These are phyloP conservation scores for Eucommia ulmoides DNA, from an alignment of 257 asterid genomes.

Conservation along the genomic window DNA sequence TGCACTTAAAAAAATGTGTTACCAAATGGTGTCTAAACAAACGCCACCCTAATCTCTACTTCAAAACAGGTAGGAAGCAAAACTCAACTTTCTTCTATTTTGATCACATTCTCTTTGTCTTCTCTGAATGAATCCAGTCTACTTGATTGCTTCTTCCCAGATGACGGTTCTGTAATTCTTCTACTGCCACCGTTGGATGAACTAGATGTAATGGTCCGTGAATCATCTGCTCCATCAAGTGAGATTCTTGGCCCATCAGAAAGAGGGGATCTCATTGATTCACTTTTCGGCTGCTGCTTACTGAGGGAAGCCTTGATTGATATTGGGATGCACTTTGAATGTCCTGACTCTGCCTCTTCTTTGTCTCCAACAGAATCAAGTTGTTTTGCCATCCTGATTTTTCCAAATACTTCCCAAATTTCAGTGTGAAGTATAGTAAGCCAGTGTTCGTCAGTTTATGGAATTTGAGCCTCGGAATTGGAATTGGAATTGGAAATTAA, in stretches of 20 bases:
- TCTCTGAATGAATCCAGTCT: conserved; percentile 35
- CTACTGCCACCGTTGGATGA: conserved; percentile 66
- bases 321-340: conserved; percentile 70
- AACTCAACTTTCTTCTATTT: conserved; percentile 89
- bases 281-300: conserved; percentile 82
- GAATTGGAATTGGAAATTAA: no score
- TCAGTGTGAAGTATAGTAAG: conserved; percentile 8
- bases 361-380: conserved; percentile 41
- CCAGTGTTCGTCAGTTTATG: no score
- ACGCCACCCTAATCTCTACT: no score
- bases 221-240: conserved; percentile 50
- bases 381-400: conserved; percentile 45
- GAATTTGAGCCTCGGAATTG: no score
- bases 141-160: conserved; percentile 20
- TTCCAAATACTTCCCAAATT: conserved; percentile 5
- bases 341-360: conserved; percentile 36
- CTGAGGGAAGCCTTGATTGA: conserved; percentile 62
- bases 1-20: no score
- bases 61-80: conserved; percentile 11
- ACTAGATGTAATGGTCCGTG: conserved; percentile 40
- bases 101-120: conserved; percentile 47
- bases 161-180: conserved; percentile 49
- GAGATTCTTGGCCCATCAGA: conserved; percentile 88
- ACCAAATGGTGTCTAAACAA: no score
- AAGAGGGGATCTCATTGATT: conserved; percentile 81